Evolutionary conservation across 176 grass and related monocot species (phyloP).

Genomic region (Aegilops umbellulata): DNA sequence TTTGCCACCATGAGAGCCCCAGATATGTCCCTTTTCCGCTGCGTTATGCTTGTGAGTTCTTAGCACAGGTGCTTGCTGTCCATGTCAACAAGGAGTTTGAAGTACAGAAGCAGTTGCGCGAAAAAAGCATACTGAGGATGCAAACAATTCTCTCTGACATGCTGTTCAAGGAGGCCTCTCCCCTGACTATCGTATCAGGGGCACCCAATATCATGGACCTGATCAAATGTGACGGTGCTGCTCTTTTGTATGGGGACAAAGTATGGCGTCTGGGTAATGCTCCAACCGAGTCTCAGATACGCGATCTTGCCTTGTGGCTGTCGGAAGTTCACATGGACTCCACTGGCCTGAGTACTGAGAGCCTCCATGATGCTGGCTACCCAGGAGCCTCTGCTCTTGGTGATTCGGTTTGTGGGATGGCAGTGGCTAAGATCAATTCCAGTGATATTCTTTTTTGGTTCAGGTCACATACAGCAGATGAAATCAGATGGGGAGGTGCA

Average conservation of each 20-base stretch:
- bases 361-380: conserved; percentile 88
- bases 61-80: conserved; percentile 88
- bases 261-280: conserved; percentile 59
- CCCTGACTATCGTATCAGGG: conserved; percentile 68
- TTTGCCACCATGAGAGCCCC: conserved; percentile 90
- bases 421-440: conserved; percentile 80
- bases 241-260: conserved; percentile 70
- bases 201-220: conserved; percentile 96
- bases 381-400: conserved; percentile 69
- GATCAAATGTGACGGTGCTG: conserved; percentile 75
- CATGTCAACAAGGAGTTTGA: conserved; percentile 95
- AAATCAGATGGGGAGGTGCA: conserved; percentile 92
- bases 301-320: conserved; percentile 75
- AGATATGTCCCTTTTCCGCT: conserved; percentile 88
- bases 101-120: conserved; percentile 74
- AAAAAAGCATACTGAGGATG: conserved; percentile 87
- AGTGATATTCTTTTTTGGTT: conserved; percentile 94
- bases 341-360: conserved; percentile 95
- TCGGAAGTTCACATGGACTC: conserved; percentile 79
- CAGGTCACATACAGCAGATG: conserved; percentile 73
- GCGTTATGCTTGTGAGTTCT: conserved; percentile 92
- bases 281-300: conserved; percentile 76
- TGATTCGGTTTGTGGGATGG: conserved; percentile 82
- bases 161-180: conserved; percentile 74
- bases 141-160: conserved; percentile 84